Conservation (phyloP, 345 rosid genomes). For the Litchi chinensis region DNA sequence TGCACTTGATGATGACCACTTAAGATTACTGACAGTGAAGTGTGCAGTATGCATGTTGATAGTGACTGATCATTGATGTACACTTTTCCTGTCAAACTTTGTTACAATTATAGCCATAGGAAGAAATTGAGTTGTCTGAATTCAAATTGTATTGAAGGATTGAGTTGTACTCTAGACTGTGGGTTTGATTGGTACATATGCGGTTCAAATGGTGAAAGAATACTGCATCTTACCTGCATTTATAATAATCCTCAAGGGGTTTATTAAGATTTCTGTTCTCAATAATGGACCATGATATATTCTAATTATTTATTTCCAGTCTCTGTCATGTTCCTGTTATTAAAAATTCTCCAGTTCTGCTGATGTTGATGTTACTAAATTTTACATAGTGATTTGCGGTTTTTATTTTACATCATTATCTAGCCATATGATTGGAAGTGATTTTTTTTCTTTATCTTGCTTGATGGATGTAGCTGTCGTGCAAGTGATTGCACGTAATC, state of each 20-base stretch:
- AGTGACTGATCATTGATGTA: neutral
- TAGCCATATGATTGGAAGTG: conserved; percentile 11
- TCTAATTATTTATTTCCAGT: neutral
- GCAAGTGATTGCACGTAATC: conserved; percentile 40
- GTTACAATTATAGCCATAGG: neutral
- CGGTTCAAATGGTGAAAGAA: neutral
- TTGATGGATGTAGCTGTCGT: conserved; percentile 38
- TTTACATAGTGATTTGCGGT: neutral
- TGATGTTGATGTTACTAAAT: neutral
- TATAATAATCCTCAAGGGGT: neutral
- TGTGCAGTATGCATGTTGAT: neutral
- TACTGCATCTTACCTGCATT: neutral
- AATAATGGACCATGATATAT: neutral
- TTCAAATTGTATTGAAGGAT: neutral
- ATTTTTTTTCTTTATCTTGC: neutral
- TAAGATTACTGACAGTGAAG: neutral
- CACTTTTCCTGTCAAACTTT: neutral
- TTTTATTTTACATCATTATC: neutral
- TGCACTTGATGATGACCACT: neutral
- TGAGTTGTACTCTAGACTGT: neutral
- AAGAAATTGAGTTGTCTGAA: conserved; percentile 7
- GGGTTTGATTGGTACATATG: neutral
- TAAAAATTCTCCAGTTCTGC: conserved; percentile 4
- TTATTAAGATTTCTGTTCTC: neutral
- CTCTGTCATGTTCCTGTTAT: neutral